Conservation (phyloP, 2,329 filamentous ascomycete species). For the Teratosphaeriaceae sp. region DNA sequence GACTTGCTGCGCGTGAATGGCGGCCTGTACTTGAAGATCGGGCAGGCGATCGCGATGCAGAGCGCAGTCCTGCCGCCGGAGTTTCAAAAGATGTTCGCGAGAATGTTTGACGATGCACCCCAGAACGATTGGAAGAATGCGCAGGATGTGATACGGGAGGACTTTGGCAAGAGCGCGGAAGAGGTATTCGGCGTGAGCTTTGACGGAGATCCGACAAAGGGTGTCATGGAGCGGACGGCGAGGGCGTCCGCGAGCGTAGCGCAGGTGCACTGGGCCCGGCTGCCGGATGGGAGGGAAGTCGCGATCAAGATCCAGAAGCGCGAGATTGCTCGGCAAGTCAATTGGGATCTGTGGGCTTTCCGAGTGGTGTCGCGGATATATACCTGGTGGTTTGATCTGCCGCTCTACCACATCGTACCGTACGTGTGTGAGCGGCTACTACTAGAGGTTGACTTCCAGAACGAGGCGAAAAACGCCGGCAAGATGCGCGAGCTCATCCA, state of each 20-base stretch:
- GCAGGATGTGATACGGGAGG: conserved; percentile 75
- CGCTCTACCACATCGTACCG: conserved; percentile 81
- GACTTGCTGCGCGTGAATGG: conserved; percentile 79
- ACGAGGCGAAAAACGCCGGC: conserved; percentile 83
- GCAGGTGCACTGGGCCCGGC: conserved; percentile 89
- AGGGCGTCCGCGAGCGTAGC: conserved; percentile 86
- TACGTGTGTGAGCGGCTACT: conserved; percentile 89
- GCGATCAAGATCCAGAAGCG: conserved; percentile 96
- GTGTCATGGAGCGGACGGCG: conserved; percentile 64
- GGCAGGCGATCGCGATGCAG: conserved; percentile 98
- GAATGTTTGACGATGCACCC: conserved; percentile 97
- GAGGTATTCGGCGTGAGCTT: conserved; percentile 92
- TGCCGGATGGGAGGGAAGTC: conserved; percentile 82
- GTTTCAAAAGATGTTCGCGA: conserved; percentile 91
- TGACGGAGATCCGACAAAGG: conserved; percentile 41
- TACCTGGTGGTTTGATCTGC: conserved; percentile 85
- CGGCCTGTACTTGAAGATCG: conserved; percentile 93
- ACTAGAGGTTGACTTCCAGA: conserved; percentile 89
- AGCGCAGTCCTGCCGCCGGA: conserved; percentile 86
- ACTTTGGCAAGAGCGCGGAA: conserved; percentile 80
- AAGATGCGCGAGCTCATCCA: conserved; percentile 73
- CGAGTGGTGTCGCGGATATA: conserved; percentile 81
- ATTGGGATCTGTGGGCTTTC: conserved; percentile 95
- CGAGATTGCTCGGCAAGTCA: conserved; percentile 84
- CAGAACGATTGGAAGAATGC: conserved; percentile 86